A percentile compares a stretch with the other conserved stretches of the same genome.
Conservation (phyloP, 2,329 filamentous ascomycete genomes). For the Penicillium sp. region DNA sequence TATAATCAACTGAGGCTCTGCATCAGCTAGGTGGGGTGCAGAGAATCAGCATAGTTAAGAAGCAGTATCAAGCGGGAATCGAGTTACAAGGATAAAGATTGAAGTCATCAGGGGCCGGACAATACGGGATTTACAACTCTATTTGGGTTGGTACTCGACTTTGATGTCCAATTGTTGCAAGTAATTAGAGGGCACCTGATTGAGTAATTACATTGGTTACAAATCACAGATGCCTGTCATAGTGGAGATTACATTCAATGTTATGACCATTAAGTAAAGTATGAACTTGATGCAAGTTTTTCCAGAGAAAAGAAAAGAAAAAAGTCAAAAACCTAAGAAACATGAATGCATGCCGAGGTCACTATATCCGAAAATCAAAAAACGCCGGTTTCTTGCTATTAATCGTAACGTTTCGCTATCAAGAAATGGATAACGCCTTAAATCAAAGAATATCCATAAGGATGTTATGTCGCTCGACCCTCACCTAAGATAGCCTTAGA, state of each 20-base stretch:
- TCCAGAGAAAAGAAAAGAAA: not conserved
- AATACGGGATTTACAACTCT: too few relatives aligned
- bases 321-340: slow-evolving; percentile 3
- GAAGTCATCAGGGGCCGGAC: not conserved
- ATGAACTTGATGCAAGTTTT: not conserved
- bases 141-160: not conserved
- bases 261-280: not conserved
- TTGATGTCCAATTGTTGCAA: not conserved
- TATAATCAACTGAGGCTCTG: too few relatives aligned
- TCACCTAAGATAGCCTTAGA: slow-evolving; percentile 7
- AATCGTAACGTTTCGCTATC: slow-evolving; percentile 28
- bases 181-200: not conserved
- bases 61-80: not conserved
- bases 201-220: not conserved
- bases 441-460: slow-evolving; percentile 18
- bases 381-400: slow-evolving; percentile 33
- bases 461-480: slow-evolving; percentile 3
- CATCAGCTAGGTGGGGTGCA: too few relatives aligned
- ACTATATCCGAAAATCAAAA: slow-evolving; percentile 13
- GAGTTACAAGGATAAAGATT: not conserved
- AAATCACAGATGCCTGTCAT: not conserved
- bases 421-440: slow-evolving; percentile 13
- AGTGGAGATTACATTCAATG: not conserved
- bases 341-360: slow-evolving; percentile 13
- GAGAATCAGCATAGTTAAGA: not conserved